phyloP scores from a whole-genome alignment of 2,329 filamentous ascomycete genomes.

The Aspergillus sp. region DNA sequence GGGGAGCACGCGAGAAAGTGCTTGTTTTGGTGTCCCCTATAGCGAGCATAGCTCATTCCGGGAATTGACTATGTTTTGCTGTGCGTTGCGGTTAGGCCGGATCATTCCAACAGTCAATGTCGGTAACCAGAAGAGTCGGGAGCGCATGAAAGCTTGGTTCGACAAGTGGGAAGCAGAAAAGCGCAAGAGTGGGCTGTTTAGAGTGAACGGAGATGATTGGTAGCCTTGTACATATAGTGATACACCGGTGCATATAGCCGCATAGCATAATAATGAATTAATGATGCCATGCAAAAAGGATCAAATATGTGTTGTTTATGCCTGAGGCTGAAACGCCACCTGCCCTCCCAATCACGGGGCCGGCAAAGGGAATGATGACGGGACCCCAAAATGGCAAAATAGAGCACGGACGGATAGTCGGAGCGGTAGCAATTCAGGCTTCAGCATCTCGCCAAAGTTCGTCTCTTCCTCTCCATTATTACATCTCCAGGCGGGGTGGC shows the following conservation, averaged over 20 bases:
- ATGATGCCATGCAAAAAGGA: too few relatives aligned
- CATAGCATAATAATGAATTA: background rate
- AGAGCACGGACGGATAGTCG: background rate
- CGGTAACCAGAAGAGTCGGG: slow-evolving; percentile 62
- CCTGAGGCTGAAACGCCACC: background rate
- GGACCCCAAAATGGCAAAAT: too few relatives aligned
- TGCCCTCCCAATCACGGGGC: slow-evolving; percentile 4
- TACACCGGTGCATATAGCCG: background rate
- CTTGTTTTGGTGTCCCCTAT: slow-evolving; percentile 93
- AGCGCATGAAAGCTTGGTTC: slow-evolving; percentile 67
- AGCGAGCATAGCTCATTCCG: slow-evolving; percentile 94
- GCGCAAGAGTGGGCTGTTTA: slow-evolving; percentile 62
- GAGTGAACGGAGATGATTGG: slow-evolving; percentile 33
- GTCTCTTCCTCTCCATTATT: background rate
- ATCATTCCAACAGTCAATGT: slow-evolving; percentile 93
- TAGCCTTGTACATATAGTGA: background rate
- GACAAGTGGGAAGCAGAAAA: slow-evolving; percentile 64
- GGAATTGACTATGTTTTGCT: slow-evolving; percentile 91
- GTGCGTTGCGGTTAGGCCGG: slow-evolving; percentile 80
- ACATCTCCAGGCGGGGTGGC: slow-evolving; percentile 2
- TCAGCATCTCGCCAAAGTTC: background rate
- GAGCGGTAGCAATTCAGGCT: too few relatives aligned
- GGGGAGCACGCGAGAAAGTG: slow-evolving; percentile 77
- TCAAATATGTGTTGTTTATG: background rate
- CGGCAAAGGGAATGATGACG: background rate